Percentiles rank a stretch among this genome's conserved stretches.
These are phyloP conservation scores for Apiospora marii DNA, from an alignment of 2,329 filamentous ascomycete species.

Conservation along the genomic window DNA sequence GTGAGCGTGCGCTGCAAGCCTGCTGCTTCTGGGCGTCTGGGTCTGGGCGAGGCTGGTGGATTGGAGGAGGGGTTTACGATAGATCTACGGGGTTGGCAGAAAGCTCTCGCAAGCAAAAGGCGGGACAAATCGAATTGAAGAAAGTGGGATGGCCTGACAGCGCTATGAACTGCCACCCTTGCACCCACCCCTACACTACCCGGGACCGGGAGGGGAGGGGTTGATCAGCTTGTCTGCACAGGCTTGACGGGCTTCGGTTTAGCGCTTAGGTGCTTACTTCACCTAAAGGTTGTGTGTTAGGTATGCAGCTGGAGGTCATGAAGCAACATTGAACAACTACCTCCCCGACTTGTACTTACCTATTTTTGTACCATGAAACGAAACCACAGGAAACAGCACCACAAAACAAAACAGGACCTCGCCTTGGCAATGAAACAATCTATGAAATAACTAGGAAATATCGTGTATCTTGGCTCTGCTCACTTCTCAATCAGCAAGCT, in stretches of 20 bases:
- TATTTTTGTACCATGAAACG: no score
- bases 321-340: no score
- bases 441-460: background rate
- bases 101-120: background rate
- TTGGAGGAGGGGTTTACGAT: background rate
- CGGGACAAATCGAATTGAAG: background rate
- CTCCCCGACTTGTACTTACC: no score
- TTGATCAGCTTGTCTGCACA: background rate
- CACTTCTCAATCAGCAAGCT: background rate
- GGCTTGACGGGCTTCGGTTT: background rate
- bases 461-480: background rate
- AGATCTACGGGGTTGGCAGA: background rate
- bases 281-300: no score
- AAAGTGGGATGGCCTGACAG: constrained; percentile 4
- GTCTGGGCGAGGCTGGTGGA: constrained; percentile 8
- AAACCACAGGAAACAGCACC: background rate
- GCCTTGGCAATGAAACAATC: background rate
- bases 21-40: background rate
- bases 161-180: background rate
- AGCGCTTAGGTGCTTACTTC: background rate
- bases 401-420: background rate
- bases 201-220: background rate
- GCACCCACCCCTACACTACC: background rate
- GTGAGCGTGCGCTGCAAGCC: background rate
- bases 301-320: no score